Evolutionary conservation across 2,329 filamentous ascomycete genomes (phyloP).

Genomic region (Xylariaceae sp.): DNA sequence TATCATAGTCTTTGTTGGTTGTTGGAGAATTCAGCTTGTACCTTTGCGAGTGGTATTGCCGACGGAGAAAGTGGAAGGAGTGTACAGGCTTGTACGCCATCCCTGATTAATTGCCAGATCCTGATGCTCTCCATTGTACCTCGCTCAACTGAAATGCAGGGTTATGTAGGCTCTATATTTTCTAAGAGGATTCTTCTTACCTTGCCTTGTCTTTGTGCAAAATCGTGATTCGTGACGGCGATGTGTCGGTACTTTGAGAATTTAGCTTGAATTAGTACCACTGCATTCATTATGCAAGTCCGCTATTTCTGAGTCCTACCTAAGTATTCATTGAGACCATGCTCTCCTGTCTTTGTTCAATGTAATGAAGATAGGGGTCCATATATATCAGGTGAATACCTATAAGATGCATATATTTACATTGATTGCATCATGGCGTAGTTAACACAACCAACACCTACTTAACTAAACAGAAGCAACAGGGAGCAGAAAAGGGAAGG

Average conservation of each 20-base stretch:
- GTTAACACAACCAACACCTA: slow-evolving; percentile 2
- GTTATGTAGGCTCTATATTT: slow-evolving; percentile 29
- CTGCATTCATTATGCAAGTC: too few species aligned
- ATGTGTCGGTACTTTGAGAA: background rate
- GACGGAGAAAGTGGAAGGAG: slow-evolving; percentile 16
- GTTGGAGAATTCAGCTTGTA: slow-evolving; percentile 30
- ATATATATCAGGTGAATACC: background rate
- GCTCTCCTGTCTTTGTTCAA: background rate
- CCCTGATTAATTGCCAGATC: slow-evolving; percentile 20
- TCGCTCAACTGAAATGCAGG: slow-evolving; percentile 26
- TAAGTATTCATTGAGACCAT: too few species aligned
- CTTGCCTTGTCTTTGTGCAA: slow-evolving; percentile 2
- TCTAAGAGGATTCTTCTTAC: slow-evolving; percentile 26
- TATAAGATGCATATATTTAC: slow-evolving; percentile 20
- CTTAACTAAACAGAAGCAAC: slow-evolving; percentile 7
- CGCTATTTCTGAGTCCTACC: too few species aligned
- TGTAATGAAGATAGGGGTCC: background rate
- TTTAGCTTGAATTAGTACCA: background rate
- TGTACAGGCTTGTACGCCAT: slow-evolving; percentile 15
- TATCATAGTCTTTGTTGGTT: slow-evolving; percentile 30
- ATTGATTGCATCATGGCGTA: slow-evolving; percentile 22
- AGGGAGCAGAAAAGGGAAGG: background rate
- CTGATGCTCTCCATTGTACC: slow-evolving; percentile 20
- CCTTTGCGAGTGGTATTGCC: slow-evolving; percentile 19
- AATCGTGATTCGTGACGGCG: background rate